Percentiles rank a stretch among this genome's conserved stretches.
These are phyloP conservation scores for Acaromyces ingoldii DNA, from an alignment of 1,284 basidiomycete genomes.

Conservation along the genomic window DNA sequence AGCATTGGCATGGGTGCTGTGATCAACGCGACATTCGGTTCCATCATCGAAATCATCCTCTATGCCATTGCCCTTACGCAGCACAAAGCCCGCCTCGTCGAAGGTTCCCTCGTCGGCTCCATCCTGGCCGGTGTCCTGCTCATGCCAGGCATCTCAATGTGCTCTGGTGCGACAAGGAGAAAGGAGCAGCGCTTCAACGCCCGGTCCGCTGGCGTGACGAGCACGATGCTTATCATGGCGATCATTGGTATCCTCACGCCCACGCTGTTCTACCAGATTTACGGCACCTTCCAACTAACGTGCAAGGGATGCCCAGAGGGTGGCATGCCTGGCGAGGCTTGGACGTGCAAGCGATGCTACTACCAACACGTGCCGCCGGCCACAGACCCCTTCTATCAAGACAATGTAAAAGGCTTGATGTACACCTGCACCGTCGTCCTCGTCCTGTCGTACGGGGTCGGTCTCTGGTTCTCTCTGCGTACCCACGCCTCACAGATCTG, in stretches of 20 bases:
- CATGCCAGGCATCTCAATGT: slow-evolving; percentile 97
- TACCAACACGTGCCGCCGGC: slow-evolving; percentile 92
- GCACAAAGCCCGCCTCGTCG: slow-evolving; percentile 86
- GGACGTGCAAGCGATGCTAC: slow-evolving; percentile 86
- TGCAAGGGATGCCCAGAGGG: slow-evolving; percentile 77
- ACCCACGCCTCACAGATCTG: slow-evolving; percentile 98
- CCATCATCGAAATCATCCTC: slow-evolving; percentile 92
- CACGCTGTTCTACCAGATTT: slow-evolving; percentile 96
- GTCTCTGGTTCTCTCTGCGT: slow-evolving; percentile 95
- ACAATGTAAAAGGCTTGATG: slow-evolving; percentile 86
- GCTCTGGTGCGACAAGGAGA: slow-evolving; percentile 78
- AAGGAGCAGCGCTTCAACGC: slow-evolving; percentile 99
- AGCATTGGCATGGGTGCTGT: slow-evolving; percentile 99
- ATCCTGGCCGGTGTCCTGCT: slow-evolving; percentile 91
- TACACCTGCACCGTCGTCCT: slow-evolving; percentile 88
- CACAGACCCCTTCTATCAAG: slow-evolving; percentile 91
- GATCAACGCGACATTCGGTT: slow-evolving; percentile 98
- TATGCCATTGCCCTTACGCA: slow-evolving; percentile 84
- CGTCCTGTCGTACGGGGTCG: slow-evolving; percentile 88
- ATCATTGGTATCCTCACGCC: slow-evolving; percentile 94
- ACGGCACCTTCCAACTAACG: slow-evolving; percentile 92
- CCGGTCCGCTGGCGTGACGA: slow-evolving; percentile 94
- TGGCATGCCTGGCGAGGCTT: slow-evolving; percentile 51
- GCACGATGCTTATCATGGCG: slow-evolving; percentile 99
- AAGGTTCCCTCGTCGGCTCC: slow-evolving; percentile 89